Evolutionary conservation across 352 stramenopile species (phyloP), one percentile per base, ranked within the genome.

Genomic region (Phytopythium ostracodes): DNA sequence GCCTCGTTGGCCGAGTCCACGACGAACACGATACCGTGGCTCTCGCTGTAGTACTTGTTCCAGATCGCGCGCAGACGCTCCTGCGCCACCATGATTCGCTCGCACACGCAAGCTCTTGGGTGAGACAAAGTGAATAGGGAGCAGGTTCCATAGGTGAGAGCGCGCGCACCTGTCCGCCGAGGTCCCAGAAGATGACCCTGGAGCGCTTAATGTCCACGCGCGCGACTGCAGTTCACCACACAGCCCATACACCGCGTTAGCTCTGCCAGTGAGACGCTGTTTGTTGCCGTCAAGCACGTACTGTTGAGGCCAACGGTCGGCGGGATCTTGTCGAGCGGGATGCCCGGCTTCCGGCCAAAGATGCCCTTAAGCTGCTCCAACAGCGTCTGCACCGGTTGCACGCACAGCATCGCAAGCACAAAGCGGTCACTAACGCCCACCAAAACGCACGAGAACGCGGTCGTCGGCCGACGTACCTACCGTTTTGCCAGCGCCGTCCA

Each of bases 41-140:
- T 95, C 66, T 97, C 89, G 42, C 84, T 92, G 72, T 97, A 98
- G 64, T 98, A 98, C 67, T 96, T 97, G 71, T 96, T 92, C 91
- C 91, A 98, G 53, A 98, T 96, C 27, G 85, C 84, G 36, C 91
- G 82, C 64, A 98, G 71, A 33, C 87, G 84, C 49, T 94, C 82
- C 81, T 90, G 38, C 27, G 27, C n/a, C 3, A 20, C 33, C 7
- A 57, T 49, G 18, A 7, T 24, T n/a, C 54, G 56, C 59, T 59
- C 38, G 24, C n/a, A n/a, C n/a, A n/a, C n/a, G 5, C 29, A 22
- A 20, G 14, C n/a, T 20, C 24, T 46, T 15, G 2, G 24, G 18
- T 44, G 18, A 62, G 6, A 27, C 29, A 15, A 33, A 22, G 38
- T 12, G 7, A 29, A 36, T 36, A 15, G n/a, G 14, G 43, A 38